Conservation (phyloP, 208 protist species). For the Acanthamoeba royreba region DNA sequence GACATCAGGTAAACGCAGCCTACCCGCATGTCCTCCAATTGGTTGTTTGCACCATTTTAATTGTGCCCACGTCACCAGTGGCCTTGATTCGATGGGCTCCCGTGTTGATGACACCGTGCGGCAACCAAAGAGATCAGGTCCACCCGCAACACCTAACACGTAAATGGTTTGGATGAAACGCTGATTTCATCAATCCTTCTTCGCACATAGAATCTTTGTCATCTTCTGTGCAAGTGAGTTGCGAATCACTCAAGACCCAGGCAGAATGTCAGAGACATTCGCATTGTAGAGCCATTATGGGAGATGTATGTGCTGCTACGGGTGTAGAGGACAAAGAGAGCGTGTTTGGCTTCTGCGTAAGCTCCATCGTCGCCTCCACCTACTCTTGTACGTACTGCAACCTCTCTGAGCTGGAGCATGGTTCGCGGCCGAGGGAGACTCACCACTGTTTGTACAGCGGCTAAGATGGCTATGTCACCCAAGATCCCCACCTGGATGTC, state of each 20-base stretch:
- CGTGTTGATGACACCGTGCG: no score
- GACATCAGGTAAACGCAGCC: not conserved
- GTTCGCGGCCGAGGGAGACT: no score
- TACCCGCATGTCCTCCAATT: not conserved
- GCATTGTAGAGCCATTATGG: not conserved
- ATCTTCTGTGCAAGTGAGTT: not conserved
- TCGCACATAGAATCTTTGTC: no score
- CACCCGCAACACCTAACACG: no score
- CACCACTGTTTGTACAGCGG: not conserved
- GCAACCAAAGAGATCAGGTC: no score
- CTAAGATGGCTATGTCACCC: not conserved
- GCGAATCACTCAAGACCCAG: not conserved
- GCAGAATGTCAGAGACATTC: not conserved
- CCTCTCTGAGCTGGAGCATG: no score
- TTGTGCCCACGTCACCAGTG: no score
- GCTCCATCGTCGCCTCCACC: not conserved
- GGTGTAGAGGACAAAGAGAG: not conserved
- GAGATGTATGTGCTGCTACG: not conserved
- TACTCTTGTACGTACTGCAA: not conserved
- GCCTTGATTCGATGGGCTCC: no score
- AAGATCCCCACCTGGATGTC: slow-evolving; percentile 16
- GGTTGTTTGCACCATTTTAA: not conserved
- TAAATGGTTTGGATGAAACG: no score
- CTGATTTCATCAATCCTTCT: no score
- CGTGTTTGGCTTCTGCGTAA: not conserved